These are phyloP conservation scores for Pseudonectria buxi DNA, from an alignment of 2,329 filamentous ascomycete species.

Conservation along the genomic window DNA sequence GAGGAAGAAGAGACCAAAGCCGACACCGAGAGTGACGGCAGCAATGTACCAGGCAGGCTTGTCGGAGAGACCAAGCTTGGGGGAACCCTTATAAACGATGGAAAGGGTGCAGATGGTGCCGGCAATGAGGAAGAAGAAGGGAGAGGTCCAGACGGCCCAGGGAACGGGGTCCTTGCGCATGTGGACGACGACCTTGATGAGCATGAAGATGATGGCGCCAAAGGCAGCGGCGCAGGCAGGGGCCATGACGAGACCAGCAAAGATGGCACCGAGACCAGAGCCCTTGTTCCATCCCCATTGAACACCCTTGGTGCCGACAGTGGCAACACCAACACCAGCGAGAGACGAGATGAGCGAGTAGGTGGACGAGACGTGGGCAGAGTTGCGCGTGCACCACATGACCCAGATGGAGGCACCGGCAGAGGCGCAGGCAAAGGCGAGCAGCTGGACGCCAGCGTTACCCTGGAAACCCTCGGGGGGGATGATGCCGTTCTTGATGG, in stretches of 20 bases:
- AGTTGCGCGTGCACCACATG: constrained; percentile 72
- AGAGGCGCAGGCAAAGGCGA: constrained; percentile 59
- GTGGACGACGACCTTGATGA: constrained; percentile 61
- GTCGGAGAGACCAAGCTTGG: constrained; percentile 26
- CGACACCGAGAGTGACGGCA: constrained; percentile 58
- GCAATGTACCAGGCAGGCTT: constrained; percentile 63
- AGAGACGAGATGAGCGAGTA: constrained; percentile 65
- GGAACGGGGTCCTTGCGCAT: constrained; percentile 63
- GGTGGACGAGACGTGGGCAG: constrained; percentile 65
- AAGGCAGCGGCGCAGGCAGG: constrained; percentile 58
- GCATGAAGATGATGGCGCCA: constrained; percentile 58
- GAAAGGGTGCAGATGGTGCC: constrained; percentile 68
- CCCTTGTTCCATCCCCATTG: constrained; percentile 62
- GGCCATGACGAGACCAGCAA: constrained; percentile 61
- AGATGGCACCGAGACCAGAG: constrained; percentile 62
- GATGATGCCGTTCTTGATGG: constrained; percentile 75
- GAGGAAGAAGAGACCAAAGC: constrained; percentile 51
- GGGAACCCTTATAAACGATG: constrained; percentile 76
- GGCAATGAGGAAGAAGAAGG: constrained; percentile 72
- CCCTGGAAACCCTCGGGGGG: constrained; percentile 49
- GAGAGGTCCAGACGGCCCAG: constrained; percentile 67
- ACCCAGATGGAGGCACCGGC: constrained; percentile 65
- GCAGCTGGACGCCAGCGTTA: constrained; percentile 60
- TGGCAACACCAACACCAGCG: constrained; percentile 62
- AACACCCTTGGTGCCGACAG: constrained; percentile 53